phyloP scores from a whole-genome alignment of 1,139 yeast genomes.

The Magnusiomyces sp. region DNA sequence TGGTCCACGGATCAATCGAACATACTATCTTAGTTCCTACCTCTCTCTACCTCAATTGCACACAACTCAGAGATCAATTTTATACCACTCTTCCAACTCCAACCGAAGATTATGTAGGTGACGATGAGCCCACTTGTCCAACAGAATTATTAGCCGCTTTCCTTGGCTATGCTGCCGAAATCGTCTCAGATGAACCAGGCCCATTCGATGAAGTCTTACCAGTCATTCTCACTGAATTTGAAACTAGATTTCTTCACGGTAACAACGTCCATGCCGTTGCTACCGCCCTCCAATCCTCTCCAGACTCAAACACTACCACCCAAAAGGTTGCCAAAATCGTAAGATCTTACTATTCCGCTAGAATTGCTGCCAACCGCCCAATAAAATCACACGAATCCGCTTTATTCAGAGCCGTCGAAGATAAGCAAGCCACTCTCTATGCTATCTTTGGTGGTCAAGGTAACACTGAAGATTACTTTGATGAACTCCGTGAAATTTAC shows the following conservation, averaged over 20 bases:
- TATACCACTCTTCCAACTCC: slow-evolving; percentile 62
- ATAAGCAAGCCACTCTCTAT: slow-evolving; percentile 49
- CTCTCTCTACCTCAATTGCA: slow-evolving; percentile 64
- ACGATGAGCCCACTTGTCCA: slow-evolving; percentile 82
- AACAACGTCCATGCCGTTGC: slow-evolving; percentile 89
- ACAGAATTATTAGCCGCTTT: slow-evolving; percentile 81
- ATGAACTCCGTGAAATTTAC: slow-evolving; percentile 84
- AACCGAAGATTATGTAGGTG: slow-evolving; percentile 79
- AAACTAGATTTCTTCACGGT: slow-evolving; percentile 62
- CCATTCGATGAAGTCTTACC: slow-evolving; percentile 63
- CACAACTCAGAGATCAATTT: slow-evolving; percentile 85
- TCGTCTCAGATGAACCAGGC: slow-evolving; percentile 44
- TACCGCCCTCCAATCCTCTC: slow-evolving; percentile 46
- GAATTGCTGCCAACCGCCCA: slow-evolving; percentile 42
- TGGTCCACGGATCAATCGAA: slow-evolving; percentile 80
- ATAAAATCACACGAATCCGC: slow-evolving; percentile 54
- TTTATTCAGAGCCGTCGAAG: slow-evolving; percentile 51
- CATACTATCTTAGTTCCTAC: slow-evolving; percentile 84
- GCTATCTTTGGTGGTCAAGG: slow-evolving; percentile 99
- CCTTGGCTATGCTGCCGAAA: slow-evolving; percentile 65
- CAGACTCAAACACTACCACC: slow-evolving; percentile 51
- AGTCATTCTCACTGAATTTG: slow-evolving; percentile 72
- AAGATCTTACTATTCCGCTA: slow-evolving; percentile 57
- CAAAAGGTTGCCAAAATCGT: slow-evolving; percentile 66
- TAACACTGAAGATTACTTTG: slow-evolving; percentile 94